These are phyloP conservation scores for Acer campestre DNA, from an alignment of 345 rosid species.

Conservation along the genomic window DNA sequence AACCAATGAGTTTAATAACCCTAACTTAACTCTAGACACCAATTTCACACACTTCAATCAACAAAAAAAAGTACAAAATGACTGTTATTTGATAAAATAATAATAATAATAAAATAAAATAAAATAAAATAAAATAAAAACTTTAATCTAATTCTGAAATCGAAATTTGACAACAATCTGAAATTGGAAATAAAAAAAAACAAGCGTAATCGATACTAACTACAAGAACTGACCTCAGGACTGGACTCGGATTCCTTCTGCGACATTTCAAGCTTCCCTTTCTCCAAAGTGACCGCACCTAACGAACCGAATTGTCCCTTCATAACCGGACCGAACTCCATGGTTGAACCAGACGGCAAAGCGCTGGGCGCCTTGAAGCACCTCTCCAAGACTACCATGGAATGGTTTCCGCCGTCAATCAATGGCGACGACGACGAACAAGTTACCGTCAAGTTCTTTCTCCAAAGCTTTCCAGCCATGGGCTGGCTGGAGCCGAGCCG, in stretches of 20 bases:
- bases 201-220: neutral
- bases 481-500: conserved; percentile 30
- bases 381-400: conserved; percentile 55
- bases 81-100: neutral
- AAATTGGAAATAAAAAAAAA: neutral
- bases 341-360: conserved; percentile 30
- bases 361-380: conserved; percentile 43
- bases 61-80: neutral
- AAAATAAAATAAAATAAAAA: too few species aligned
- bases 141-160: neutral
- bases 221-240: conserved; percentile 67
- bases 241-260: conserved; percentile 57
- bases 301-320: conserved; percentile 63
- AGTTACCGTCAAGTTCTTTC: conserved; percentile 30
- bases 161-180: neutral
- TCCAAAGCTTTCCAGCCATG: conserved; percentile 34
- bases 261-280: conserved; percentile 76
- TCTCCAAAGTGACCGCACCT: conserved; percentile 89
- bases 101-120: too few species aligned
- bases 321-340: conserved; percentile 69
- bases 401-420: conserved; percentile 45
- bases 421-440: conserved; percentile 38
- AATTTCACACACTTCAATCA: neutral
- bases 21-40: neutral
- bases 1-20: neutral